A percentile compares a stretch with the other conserved stretches of the same genome.
phyloP scores from a whole-genome alignment of 352 stramenopile species.

The Phytophthora podocarpi region DNA sequence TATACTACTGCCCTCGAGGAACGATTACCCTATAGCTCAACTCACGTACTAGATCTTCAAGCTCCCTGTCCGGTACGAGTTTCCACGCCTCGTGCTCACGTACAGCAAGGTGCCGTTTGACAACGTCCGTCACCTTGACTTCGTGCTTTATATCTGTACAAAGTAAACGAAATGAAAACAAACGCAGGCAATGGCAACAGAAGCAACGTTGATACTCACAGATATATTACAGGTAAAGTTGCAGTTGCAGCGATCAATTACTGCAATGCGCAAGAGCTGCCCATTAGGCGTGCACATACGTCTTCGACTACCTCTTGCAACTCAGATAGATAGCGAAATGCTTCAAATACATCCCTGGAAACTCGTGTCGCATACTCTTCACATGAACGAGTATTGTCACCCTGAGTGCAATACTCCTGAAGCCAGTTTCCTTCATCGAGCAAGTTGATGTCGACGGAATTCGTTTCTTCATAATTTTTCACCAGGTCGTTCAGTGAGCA shows the following conservation, averaged over 20 bases:
- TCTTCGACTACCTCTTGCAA: slow-evolving; percentile 51
- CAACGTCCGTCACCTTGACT: too few relatives aligned
- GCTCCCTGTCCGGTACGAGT: slow-evolving; percentile 52
- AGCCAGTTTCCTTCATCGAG: slow-evolving; percentile 25
- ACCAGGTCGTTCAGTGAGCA: slow-evolving; percentile 38
- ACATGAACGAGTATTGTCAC: slow-evolving; percentile 14
- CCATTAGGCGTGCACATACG: slow-evolving; percentile 43
- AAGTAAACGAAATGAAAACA: too few relatives aligned
- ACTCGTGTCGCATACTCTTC: slow-evolving; percentile 16
- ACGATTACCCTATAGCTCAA: too few relatives aligned
- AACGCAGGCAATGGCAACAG: too few relatives aligned
- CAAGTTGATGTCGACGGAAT: slow-evolving; percentile 39
- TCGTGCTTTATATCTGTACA: too few relatives aligned
- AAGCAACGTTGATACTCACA: neutral
- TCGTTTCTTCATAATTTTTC: slow-evolving; percentile 39
- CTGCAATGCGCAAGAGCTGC: slow-evolving; percentile 49
- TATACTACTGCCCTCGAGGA: too few relatives aligned
- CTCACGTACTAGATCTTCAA: too few relatives aligned
- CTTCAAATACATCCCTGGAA: slow-evolving; percentile 23
- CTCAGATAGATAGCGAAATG: slow-evolving; percentile 24
- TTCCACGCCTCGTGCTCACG: slow-evolving; percentile 61
- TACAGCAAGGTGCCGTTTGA: slow-evolving; percentile 64
- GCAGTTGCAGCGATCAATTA: slow-evolving; percentile 42
- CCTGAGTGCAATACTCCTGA: neutral
- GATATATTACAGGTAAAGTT: neutral